Percentiles rank a stretch among this genome's conserved stretches.
phyloP scores from a whole-genome alignment of 257 asterid species.

The Nicotiana benthamiana region DNA sequence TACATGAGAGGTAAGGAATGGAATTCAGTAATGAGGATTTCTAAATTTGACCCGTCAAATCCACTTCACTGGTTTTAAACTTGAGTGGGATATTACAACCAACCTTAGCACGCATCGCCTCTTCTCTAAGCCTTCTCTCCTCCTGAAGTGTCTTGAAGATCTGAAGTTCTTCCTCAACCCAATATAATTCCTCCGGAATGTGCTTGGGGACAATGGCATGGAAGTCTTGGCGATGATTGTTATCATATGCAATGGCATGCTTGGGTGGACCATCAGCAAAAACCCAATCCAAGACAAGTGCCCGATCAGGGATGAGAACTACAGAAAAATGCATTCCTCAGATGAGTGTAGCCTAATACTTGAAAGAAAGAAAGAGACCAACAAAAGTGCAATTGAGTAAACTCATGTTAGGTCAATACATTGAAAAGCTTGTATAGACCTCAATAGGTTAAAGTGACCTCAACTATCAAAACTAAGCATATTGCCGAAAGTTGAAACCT shows the following conservation, averaged over 20 bases:
- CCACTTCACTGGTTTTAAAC: background rate
- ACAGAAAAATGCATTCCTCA: constrained; percentile 23
- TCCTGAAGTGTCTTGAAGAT: constrained; percentile 53
- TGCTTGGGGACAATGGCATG: constrained; percentile 68
- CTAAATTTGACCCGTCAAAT: background rate
- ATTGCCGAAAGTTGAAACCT: background rate
- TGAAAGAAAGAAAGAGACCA: background rate
- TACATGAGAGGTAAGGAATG: background rate
- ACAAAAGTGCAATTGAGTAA: background rate
- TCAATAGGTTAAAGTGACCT: background rate
- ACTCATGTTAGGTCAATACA: background rate
- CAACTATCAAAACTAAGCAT: background rate
- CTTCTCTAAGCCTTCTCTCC: constrained; percentile 69
- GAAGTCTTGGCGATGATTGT: constrained; percentile 61
- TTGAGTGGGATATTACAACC: constrained; percentile 5
- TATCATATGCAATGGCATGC: constrained; percentile 59
- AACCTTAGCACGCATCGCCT: constrained; percentile 72
- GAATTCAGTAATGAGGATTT: background rate
- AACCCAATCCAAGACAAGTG: constrained; percentile 91
- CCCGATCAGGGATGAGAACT: constrained; percentile 77
- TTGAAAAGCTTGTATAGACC: background rate
- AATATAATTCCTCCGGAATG: constrained; percentile 46
- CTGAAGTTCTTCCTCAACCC: constrained; percentile 72
- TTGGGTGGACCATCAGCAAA: constrained; percentile 91
- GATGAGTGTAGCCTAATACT: constrained; percentile 17